Percentiles rank a stretch among this genome's conserved stretches.
These are phyloP conservation scores for Schizothecium vesticola DNA, from an alignment of 495 filamentous ascomycete genomes.

Conservation along the genomic window DNA sequence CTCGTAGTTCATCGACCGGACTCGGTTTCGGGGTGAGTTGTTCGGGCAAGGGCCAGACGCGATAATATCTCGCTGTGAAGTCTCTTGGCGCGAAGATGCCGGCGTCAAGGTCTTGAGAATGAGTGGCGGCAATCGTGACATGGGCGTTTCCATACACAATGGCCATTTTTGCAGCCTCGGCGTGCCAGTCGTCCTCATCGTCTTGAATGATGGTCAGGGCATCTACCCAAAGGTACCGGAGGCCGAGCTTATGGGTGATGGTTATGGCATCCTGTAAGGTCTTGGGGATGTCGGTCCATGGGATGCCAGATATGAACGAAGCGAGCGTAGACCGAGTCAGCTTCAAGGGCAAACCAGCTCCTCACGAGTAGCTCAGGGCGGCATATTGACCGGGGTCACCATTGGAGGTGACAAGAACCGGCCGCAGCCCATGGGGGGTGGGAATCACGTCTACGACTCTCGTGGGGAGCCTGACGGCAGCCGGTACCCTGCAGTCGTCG, in stretches of 20 bases:
- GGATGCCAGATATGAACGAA: neutral
- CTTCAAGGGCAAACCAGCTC: neutral
- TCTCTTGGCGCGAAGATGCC: neutral
- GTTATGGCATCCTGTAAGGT: neutral
- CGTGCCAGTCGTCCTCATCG: neutral
- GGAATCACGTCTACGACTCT: neutral
- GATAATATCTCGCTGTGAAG: neutral
- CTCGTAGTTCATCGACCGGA: neutral
- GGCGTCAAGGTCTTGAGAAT: neutral
- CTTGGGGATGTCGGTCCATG: neutral
- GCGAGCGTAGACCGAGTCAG: neutral
- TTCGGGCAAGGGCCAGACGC: neutral
- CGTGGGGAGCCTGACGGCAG: neutral
- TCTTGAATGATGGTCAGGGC: neutral
- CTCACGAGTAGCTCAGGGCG: neutral
- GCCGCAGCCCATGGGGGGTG: neutral
- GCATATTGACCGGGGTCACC: neutral
- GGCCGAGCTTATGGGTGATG: neutral
- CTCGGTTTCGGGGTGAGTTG: neutral
- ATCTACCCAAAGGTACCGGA: neutral
- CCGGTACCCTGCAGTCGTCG: neutral
- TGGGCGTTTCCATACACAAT: neutral
- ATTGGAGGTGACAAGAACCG: neutral
- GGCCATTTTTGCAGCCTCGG: neutral
- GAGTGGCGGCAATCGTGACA: neutral